Conservation (phyloP, 768 basidiomycete genomes). For the Macrolepiota fuliginosa region DNA sequence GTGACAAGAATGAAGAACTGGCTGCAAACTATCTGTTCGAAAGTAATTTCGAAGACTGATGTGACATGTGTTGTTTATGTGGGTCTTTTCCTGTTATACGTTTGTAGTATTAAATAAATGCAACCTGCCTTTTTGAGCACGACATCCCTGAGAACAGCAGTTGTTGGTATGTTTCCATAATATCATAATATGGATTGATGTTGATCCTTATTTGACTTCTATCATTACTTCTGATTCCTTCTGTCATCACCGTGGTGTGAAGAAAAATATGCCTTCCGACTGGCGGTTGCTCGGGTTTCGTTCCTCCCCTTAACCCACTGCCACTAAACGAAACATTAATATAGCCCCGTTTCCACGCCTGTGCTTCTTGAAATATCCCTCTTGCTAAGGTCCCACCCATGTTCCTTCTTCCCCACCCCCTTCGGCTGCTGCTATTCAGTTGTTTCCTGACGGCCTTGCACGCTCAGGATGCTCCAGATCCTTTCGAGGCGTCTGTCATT, state of each 20-base stretch:
- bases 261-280: not conserved
- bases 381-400: not conserved
- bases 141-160: too few relatives aligned
- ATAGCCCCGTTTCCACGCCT: not conserved
- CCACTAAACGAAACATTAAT: not conserved
- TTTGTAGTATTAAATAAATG: slow-evolving; percentile 6
- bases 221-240: not conserved
- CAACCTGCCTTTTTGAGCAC: not conserved
- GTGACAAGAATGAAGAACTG: slow-evolving; percentile 95
- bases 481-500: slow-evolving; percentile 21
- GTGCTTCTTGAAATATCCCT: not conserved
- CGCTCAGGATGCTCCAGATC: not conserved
- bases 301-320: not conserved
- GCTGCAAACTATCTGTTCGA: slow-evolving; percentile 96
- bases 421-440: not conserved
- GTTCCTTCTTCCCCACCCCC: not conserved
- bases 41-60: slow-evolving; percentile 43
- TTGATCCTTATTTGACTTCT: too few relatives aligned
- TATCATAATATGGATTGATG: too few relatives aligned
- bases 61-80: not conserved
- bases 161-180: too few relatives aligned
- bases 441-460: not conserved
- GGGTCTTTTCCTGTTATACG: not conserved
- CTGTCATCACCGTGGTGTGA: slow-evolving; percentile 13
- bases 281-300: not conserved